These are phyloP conservation scores for Meira miltonrushii DNA, from an alignment of 1,284 basidiomycete species.

Conservation along the genomic window DNA sequence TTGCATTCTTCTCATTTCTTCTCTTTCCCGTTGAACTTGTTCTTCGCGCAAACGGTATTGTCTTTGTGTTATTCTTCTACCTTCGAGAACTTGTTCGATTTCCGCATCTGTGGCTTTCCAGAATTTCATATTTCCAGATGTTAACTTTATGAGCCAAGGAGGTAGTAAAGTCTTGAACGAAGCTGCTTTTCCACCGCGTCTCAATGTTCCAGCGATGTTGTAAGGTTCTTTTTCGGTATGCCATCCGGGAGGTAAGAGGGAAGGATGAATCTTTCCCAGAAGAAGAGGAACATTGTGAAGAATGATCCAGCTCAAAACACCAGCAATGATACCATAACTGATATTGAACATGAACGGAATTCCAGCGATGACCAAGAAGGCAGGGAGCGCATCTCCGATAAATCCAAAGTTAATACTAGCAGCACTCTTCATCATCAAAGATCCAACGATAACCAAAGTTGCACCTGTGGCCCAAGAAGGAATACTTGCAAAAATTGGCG, in stretches of 20 bases:
- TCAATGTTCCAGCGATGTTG: conserved; percentile 18
- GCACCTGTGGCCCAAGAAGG: conserved; percentile 83
- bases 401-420: conserved; percentile 83
- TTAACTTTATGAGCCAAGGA: conserved; percentile 45
- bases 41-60: conserved; percentile 27
- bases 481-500: conserved; percentile 81
- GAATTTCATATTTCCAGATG: conserved; percentile 39
- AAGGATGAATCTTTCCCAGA: conserved; percentile 56
- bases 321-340: conserved; percentile 81
- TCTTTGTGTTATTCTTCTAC: conserved; percentile 34
- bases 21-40: conserved; percentile 30
- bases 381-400: conserved; percentile 72
- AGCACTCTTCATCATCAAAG: conserved; percentile 81
- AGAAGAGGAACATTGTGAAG: conserved; percentile 67
- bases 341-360: conserved; percentile 60
- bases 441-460: conserved; percentile 78
- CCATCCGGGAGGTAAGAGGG: conserved; percentile 62
- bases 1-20: conserved; percentile 11
- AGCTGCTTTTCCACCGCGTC: conserved; percentile 11
- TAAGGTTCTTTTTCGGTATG: conserved; percentile 48
- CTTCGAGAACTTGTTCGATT: conserved; percentile 44
- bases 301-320: conserved; percentile 66
- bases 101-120: conserved; percentile 47
- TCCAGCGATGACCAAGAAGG: conserved; percentile 31
- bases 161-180: conserved; percentile 36